Conservation (phyloP, 1,139 yeast species). For the Yamadazyma atlantica region DNA sequence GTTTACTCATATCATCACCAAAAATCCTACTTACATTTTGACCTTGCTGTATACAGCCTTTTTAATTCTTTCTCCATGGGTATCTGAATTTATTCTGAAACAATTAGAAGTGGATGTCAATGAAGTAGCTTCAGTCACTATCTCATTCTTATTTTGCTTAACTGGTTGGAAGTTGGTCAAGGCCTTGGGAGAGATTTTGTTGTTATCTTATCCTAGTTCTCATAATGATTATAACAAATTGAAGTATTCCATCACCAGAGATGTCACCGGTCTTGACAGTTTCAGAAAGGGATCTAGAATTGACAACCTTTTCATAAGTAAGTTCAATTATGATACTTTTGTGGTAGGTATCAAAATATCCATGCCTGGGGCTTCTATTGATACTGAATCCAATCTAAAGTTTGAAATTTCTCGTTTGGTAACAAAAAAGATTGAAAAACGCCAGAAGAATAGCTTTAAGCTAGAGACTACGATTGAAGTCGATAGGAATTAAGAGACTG, state of each 20-base stretch:
- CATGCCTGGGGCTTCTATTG: conserved; percentile 70
- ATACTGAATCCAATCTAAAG: conserved; percentile 60
- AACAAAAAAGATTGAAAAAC: conserved; percentile 24
- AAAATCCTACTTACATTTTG: conserved; percentile 62
- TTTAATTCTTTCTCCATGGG: conserved; percentile 32
- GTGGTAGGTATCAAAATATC: conserved; percentile 54
- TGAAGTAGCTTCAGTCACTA: conserved; percentile 49
- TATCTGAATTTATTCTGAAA: conserved; percentile 30
- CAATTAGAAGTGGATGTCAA: conserved; percentile 40
- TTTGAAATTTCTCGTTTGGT: conserved; percentile 54
- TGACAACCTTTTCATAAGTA: conserved; percentile 53
- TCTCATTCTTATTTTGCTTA: conserved; percentile 49
- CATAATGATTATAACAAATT: conserved; percentile 38
- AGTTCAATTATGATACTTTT: conserved; percentile 59
- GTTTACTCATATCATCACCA: conserved; percentile 22
- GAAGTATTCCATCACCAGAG: conserved; percentile 32
- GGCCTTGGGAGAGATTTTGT: conserved; percentile 50
- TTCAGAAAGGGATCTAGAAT: conserved; percentile 52
- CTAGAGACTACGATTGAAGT: conserved; percentile 67
- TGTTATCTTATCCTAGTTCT: conserved; percentile 53
- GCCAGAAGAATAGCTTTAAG: conserved; percentile 28
- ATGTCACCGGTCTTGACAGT: conserved; percentile 44
- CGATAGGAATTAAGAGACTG: conserved; percentile 32
- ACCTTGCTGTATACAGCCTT: conserved; percentile 56
- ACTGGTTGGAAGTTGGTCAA: conserved; percentile 58